phyloP scores from a whole-genome alignment of 164 flowering plant species.

The Macadamia tetraphylla region DNA sequence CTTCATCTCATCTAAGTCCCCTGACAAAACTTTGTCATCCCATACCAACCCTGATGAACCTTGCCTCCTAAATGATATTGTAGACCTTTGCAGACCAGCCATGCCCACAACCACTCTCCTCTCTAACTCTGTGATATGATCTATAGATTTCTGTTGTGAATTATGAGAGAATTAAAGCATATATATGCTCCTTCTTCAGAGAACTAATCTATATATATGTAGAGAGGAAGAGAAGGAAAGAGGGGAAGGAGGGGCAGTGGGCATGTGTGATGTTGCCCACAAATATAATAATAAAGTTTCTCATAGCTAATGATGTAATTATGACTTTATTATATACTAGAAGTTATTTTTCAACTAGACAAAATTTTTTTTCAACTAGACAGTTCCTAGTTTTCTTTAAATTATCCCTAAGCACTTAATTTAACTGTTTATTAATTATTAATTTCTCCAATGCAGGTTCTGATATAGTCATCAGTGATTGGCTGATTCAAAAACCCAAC shows the following conservation, averaged over 20 bases:
- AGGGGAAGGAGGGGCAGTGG: not conserved
- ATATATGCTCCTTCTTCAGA: too few relatives aligned
- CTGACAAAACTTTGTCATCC: slow-evolving; percentile 57
- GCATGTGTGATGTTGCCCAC: not conserved
- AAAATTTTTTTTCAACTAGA: too few relatives aligned
- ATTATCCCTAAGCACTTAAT: too few relatives aligned
- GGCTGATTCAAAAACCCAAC: too few relatives aligned
- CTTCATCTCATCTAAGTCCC: slow-evolving; percentile 30
- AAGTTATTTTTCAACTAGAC: too few relatives aligned
- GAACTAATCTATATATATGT: too few relatives aligned
- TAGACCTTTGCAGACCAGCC: slow-evolving; percentile 70
- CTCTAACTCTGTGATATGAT: not conserved
- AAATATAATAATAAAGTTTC: not conserved
- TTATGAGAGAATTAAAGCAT: too few relatives aligned
- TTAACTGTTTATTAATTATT: too few relatives aligned
- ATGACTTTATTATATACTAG: too few relatives aligned
- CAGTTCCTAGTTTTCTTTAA: too few relatives aligned
- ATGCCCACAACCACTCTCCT: slow-evolving; percentile 16
- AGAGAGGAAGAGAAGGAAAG: not conserved
- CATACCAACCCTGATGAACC: slow-evolving; percentile 87
- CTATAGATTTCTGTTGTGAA: not conserved
- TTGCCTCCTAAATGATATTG: slow-evolving; percentile 64
- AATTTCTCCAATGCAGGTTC: too few relatives aligned
- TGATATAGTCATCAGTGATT: too few relatives aligned
- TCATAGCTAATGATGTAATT: not conserved